Evolutionary conservation across 805 yeast genomes (phyloP).

Genomic region (Starmerella floricola): DNA sequence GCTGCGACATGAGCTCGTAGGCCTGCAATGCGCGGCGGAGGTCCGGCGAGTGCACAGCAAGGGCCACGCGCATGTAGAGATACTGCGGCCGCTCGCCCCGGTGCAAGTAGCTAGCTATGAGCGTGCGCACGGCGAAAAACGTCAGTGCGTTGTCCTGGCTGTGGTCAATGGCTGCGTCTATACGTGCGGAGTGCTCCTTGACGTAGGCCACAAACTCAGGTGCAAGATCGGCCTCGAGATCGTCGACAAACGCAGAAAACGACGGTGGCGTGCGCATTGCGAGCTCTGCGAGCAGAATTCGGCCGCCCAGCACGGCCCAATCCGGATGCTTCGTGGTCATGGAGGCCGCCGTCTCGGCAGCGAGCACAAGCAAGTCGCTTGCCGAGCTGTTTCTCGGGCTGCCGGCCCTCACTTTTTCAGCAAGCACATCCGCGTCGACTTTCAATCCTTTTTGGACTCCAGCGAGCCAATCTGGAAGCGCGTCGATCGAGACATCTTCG

Average conservation of each 20-base stretch:
- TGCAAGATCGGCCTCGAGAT: constrained; percentile 23
- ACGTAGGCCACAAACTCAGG: constrained; percentile 50
- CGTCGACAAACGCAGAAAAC: constrained; percentile 55
- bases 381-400: constrained; percentile 32
- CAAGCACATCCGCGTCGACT: constrained; percentile 3
- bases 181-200: constrained; percentile 41
- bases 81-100: constrained; percentile 78
- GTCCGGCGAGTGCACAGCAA: constrained; percentile 62
- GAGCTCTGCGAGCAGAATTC: constrained; percentile 77
- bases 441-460: background rate
- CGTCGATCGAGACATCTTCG: background rate
- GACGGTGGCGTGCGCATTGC: constrained; percentile 77
- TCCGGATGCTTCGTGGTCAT: constrained; percentile 95
- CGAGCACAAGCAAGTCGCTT: constrained; percentile 32
- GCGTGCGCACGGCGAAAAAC: constrained; percentile 80
- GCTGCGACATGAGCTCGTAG: constrained; percentile 68
- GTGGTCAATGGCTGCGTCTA: constrained; percentile 55
- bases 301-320: constrained; percentile 70
- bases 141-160: constrained; percentile 59
- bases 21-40: constrained; percentile 56
- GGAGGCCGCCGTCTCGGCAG: constrained; percentile 92
- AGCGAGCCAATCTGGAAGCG: background rate
- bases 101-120: constrained; percentile 65
- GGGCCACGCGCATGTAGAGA: constrained; percentile 72
- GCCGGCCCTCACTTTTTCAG: constrained; percentile 7